Conservation (phyloP, 805 yeast genomes). For the Pachysolen tannophilus region DNA sequence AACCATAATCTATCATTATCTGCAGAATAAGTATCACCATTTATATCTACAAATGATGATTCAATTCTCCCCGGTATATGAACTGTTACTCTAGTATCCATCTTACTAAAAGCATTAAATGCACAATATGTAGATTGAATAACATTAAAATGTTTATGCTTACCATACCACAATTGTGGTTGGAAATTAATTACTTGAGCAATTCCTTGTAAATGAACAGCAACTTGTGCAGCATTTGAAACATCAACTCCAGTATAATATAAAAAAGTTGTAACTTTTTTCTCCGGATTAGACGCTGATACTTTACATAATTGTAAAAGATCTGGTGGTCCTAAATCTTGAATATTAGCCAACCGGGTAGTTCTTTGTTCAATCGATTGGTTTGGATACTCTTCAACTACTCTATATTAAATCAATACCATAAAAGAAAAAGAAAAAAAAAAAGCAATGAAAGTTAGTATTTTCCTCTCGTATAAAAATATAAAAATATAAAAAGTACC, state of each 20-base stretch:
- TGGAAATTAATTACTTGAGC: slow-evolving; percentile 54
- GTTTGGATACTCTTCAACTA: slow-evolving; percentile 50
- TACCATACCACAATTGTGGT: slow-evolving; percentile 78
- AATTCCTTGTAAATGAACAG: slow-evolving; percentile 62
- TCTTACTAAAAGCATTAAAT: slow-evolving; percentile 51
- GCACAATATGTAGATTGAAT: slow-evolving; percentile 64
- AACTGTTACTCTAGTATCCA: slow-evolving; percentile 65
- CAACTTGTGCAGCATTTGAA: slow-evolving; percentile 68
- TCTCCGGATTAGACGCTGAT: slow-evolving; percentile 34
- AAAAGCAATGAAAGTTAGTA: neutral
- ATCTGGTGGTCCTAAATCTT: slow-evolving; percentile 70
- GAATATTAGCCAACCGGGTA: slow-evolving; percentile 45
- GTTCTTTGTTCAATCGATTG: slow-evolving; percentile 59
- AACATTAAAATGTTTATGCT: slow-evolving; percentile 59
- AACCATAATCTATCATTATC: slow-evolving; percentile 48
- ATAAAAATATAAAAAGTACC: neutral
- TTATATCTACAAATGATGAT: slow-evolving; percentile 34
- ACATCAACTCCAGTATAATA: slow-evolving; percentile 74
- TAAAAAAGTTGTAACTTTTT: slow-evolving; percentile 60
- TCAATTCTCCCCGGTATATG: slow-evolving; percentile 72
- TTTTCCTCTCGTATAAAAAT: neutral
- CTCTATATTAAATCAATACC: slow-evolving; percentile 26
- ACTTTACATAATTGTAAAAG: slow-evolving; percentile 36
- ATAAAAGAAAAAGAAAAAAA: neutral
- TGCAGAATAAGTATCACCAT: slow-evolving; percentile 40